These are phyloP conservation scores for Ceratocystis huliohia DNA, from an alignment of 2,329 filamentous ascomycete species.

Conservation along the genomic window DNA sequence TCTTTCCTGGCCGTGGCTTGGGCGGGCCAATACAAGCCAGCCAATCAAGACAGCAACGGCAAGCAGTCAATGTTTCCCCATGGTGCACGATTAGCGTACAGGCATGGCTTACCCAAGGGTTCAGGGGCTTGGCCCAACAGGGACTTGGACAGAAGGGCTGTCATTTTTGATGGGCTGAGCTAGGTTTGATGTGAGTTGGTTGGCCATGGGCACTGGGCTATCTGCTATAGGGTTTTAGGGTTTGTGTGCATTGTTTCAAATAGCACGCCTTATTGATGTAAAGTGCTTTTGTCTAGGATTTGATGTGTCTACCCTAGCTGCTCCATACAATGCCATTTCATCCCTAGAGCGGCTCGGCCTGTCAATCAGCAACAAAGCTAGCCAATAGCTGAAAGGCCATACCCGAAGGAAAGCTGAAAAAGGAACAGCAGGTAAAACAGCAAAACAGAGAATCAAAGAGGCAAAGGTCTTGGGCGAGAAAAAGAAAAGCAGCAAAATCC, in stretches of 20 bases:
- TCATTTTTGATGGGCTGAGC: no score
- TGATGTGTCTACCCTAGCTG: background rate
- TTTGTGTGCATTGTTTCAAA: background rate
- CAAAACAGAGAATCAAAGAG: background rate
- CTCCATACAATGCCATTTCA: background rate
- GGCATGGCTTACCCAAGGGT: no score
- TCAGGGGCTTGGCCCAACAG: no score
- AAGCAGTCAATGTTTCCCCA: no score
- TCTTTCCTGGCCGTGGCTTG: no score
- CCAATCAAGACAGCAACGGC: background rate
- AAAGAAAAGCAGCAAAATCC: background rate
- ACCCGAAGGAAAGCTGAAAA: background rate
- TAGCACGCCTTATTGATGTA: no score
- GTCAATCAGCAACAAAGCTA: background rate
- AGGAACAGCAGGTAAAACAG: background rate
- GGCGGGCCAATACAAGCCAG: background rate
- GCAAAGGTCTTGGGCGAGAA: background rate
- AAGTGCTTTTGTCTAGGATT: background rate
- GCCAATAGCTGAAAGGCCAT: background rate
- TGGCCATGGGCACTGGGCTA: background rate
- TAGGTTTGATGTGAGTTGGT: no score
- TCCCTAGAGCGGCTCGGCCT: slow-evolving; percentile 4
- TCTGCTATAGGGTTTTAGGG: background rate
- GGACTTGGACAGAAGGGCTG: no score
- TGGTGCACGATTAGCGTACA: no score